Percentiles rank a stretch among this genome's conserved stretches.
phyloP scores from a whole-genome alignment of 352 stramenopile genomes.

The Globisporangium rhizosaccharum region DNA sequence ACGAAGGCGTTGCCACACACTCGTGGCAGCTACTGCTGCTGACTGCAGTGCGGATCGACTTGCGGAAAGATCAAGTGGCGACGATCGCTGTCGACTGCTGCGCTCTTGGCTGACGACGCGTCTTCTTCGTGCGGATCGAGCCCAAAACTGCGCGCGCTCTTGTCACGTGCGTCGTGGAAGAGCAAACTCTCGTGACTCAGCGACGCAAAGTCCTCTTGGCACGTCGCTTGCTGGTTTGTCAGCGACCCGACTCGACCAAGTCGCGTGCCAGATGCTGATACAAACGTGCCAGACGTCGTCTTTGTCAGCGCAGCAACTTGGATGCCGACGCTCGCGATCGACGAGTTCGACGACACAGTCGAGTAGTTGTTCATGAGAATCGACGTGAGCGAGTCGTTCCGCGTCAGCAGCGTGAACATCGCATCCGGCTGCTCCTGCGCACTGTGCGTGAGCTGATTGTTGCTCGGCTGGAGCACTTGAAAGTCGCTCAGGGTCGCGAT shows the following conservation, averaged over 20 bases:
- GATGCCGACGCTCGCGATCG: conserved; percentile 13
- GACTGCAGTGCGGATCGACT: conserved; percentile 3
- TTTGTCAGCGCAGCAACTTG: conserved; percentile 14
- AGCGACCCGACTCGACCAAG: neutral
- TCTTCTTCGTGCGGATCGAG: too few species aligned
- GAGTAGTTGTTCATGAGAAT: conserved; percentile 12
- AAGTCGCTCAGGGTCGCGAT: conserved; percentile 3
- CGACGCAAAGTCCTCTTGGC: conserved; percentile 3
- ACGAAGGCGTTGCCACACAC: too few species aligned
- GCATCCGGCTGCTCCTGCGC: neutral
- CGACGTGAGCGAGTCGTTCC: conserved; percentile 12
- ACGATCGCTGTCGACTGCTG: neutral
- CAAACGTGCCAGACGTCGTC: conserved; percentile 3
- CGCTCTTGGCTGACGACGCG: neutral
- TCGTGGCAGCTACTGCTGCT: conserved; percentile 4
- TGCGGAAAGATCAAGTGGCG: neutral
- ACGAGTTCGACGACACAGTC: conserved; percentile 13
- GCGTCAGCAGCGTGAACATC: conserved; percentile 8
- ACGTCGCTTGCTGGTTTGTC: conserved; percentile 2
- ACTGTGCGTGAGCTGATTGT: conserved; percentile 10
- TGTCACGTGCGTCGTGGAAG: conserved; percentile 7
- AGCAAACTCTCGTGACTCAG: conserved; percentile 11
- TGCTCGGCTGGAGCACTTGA: neutral
- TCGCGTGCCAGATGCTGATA: conserved; percentile 4
- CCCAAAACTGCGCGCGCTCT: conserved; percentile 3